Percentiles rank a stretch among this genome's conserved stretches.
Evolutionary conservation across 495 filamentous ascomycete genomes (phyloP).

Genomic region (Trichoderma reesei): DNA sequence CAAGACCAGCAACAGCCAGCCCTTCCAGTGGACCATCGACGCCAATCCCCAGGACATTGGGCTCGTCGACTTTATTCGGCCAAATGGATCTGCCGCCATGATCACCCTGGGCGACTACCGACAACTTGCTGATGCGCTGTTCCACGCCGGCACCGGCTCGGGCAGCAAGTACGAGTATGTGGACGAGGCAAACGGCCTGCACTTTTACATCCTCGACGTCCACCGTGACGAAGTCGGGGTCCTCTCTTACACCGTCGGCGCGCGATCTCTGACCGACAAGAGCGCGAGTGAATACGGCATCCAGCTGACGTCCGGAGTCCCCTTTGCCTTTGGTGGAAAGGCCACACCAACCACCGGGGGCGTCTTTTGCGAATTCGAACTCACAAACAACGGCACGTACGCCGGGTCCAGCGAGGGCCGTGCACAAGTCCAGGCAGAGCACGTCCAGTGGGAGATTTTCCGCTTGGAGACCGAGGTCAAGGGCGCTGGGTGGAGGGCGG

Average conservation of each 20-base stretch:
- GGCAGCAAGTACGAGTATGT: conserved; percentile 30
- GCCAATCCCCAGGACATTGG: conserved; percentile 32
- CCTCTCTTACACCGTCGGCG: conserved; percentile 28
- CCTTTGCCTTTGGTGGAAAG: neutral
- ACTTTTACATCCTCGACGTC: conserved; percentile 29
- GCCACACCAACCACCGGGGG: conserved; percentile 12
- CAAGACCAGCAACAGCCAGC: conserved; percentile 20
- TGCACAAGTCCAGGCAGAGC: conserved; percentile 22
- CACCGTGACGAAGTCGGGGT: conserved; percentile 26
- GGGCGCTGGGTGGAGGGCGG: conserved; percentile 26
- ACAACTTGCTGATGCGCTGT: conserved; percentile 31
- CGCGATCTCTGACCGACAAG: conserved; percentile 24
- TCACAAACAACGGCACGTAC: conserved; percentile 25
- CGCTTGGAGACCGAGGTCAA: conserved; percentile 23
- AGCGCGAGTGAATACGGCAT: conserved; percentile 23
- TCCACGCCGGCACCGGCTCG: conserved; percentile 33
- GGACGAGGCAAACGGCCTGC: conserved; percentile 28
- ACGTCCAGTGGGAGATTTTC: conserved; percentile 22
- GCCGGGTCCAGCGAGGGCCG: conserved; percentile 14
- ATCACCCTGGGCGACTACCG: conserved; percentile 32
- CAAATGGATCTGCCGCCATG: conserved; percentile 20
- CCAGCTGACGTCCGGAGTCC: conserved; percentile 19
- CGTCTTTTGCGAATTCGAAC: conserved; percentile 23
- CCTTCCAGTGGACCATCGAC: conserved; percentile 36
- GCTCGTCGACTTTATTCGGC: conserved; percentile 24